phyloP scores from a whole-genome alignment of 306 rosid species.

The Chamaecrista fasciculata region DNA sequence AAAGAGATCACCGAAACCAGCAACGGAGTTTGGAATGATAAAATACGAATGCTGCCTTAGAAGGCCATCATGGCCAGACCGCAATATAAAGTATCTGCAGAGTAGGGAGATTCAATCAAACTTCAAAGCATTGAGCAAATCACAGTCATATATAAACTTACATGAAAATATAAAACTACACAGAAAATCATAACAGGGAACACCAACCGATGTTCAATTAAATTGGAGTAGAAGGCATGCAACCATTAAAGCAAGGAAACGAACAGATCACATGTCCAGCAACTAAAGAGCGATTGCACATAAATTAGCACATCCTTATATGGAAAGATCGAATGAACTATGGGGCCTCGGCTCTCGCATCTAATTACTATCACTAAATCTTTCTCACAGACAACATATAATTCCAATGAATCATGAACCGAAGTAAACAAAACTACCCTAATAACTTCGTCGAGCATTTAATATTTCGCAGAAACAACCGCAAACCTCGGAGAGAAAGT shows the following conservation, averaged over 20 bases:
- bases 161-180: not conserved
- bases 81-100: slow-evolving; percentile 43
- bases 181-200: not conserved
- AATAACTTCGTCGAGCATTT: not conserved
- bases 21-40: not conserved
- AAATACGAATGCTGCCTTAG: slow-evolving; percentile 19
- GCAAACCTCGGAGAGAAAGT: not conserved
- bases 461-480: not conserved
- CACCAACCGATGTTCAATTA: not conserved
- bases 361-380: not conserved
- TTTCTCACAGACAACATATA: not conserved
- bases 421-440: not conserved
- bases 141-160: not conserved
- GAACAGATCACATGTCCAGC: not conserved
- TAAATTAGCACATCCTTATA: no score
- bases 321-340: not conserved
- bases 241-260: not conserved
- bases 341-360: not conserved
- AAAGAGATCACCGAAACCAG: slow-evolving; percentile 9
- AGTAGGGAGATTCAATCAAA: not conserved
- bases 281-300: not conserved
- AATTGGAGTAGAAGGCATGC: not conserved
- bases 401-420: not conserved
- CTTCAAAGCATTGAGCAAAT: slow-evolving; percentile 2
- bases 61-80: slow-evolving; percentile 36